phyloP scores from a whole-genome alignment of 257 asterid genomes.

The Forsythia viridissima region DNA sequence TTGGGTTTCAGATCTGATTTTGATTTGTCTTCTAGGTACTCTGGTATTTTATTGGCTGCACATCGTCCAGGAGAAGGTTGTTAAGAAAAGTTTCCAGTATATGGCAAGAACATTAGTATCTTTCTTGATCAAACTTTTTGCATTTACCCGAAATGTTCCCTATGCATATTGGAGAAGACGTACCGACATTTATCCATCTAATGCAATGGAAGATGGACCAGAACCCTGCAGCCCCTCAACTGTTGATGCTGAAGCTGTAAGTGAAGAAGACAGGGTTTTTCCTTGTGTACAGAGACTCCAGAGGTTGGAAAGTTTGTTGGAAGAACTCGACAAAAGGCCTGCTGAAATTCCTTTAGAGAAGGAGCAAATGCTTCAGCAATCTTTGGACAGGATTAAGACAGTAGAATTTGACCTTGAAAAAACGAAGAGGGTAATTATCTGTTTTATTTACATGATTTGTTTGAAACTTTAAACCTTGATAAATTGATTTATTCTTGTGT shows the following conservation, averaged over 20 bases:
- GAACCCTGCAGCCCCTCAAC: conserved; percentile 32
- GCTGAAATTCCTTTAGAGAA: conserved; percentile 76
- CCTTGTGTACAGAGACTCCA: conserved; percentile 82
- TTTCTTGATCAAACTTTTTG: conserved; percentile 42
- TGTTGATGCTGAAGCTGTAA: conserved; percentile 39
- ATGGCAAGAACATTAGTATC: conserved; percentile 55
- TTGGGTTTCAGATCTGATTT: background rate
- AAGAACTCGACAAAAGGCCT: conserved; percentile 74
- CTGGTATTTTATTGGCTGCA: conserved; percentile 48
- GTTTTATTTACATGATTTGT: conserved; percentile 7
- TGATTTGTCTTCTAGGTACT: conserved; percentile 42
- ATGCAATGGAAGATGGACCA: conserved; percentile 46
- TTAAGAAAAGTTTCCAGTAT: conserved; percentile 58
- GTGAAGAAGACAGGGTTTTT: conserved; percentile 44
- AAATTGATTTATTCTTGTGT: conserved; percentile 15
- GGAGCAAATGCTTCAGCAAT: conserved; percentile 79
- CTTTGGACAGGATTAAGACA: conserved; percentile 77
- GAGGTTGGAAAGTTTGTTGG: conserved; percentile 67
- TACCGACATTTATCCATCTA: conserved; percentile 53
- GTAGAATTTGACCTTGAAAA: conserved; percentile 81
- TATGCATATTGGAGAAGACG: conserved; percentile 61
- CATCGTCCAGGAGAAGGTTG: conserved; percentile 55
- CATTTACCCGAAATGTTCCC: conserved; percentile 44
- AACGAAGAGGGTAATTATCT: conserved; percentile 71
- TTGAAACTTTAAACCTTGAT: conserved; percentile 9